These are phyloP conservation scores for Scleroderma citrinum DNA, from an alignment of 768 basidiomycete species.

Conservation along the genomic window DNA sequence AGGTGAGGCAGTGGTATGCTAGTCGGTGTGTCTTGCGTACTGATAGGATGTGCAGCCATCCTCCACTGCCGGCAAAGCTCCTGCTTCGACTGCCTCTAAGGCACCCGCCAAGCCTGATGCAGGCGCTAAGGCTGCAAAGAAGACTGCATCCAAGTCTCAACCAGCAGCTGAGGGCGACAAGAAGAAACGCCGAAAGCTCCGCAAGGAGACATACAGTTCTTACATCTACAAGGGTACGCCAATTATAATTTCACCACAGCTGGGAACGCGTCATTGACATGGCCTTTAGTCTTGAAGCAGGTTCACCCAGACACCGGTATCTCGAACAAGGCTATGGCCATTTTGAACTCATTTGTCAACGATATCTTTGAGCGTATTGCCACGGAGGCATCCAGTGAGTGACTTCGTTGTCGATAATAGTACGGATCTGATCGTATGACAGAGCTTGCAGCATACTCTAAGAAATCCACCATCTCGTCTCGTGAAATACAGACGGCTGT, in stretches of 20 bases:
- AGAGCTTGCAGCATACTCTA: slow-evolving; percentile 82
- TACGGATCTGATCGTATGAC: slow-evolving; percentile 4
- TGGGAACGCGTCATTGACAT: background rate
- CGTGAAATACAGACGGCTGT: slow-evolving; percentile 86
- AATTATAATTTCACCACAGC: background rate
- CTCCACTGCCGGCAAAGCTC: slow-evolving; percentile 34
- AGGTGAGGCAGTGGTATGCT: slow-evolving; percentile 20
- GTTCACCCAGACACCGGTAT: slow-evolving; percentile 93
- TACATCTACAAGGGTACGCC: slow-evolving; percentile 76
- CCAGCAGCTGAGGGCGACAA: slow-evolving; percentile 56
- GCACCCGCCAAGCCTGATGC: slow-evolving; percentile 43
- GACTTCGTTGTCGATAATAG: background rate
- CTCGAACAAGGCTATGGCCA: slow-evolving; percentile 85
- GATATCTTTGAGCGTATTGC: slow-evolving; percentile 82
- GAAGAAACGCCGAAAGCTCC: slow-evolving; percentile 75
- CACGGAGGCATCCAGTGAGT: slow-evolving; percentile 63
- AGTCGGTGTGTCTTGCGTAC: slow-evolving; percentile 3
- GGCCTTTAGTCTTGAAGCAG: slow-evolving; percentile 69
- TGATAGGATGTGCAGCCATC: slow-evolving; percentile 32
- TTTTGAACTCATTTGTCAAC: slow-evolving; percentile 80
- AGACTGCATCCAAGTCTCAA: slow-evolving; percentile 53
- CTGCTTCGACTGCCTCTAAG: slow-evolving; percentile 52
- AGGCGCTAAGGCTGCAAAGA: slow-evolving; percentile 51
- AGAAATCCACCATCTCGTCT: slow-evolving; percentile 89
- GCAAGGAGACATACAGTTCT: slow-evolving; percentile 80